Base-by-base conservation (phyloP, 331 rosid genomes). In the Phaseolus coccineus region DNA sequence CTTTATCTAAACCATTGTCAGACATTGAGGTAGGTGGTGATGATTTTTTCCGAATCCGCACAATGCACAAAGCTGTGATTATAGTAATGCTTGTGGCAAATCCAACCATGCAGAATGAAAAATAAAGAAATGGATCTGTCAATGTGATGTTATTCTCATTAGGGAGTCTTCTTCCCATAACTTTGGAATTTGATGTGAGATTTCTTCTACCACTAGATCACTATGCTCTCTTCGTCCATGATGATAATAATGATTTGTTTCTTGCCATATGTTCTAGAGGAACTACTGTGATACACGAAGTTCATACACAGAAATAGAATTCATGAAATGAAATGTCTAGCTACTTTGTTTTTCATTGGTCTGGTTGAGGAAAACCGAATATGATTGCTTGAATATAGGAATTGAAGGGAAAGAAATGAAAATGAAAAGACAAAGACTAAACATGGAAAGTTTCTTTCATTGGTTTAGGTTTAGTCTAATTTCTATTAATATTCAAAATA, bases 151-250 rank as follows among this genome's bases (percentile, higher is more conserved):
- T 53, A 22, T 58, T 89, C 81, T 86, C 70, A 61, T 28, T 8
- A 47, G 93, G 86, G 59, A 87, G 57, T 58, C 76, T 90, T 84
- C 97, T 89, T 85, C 94, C 96, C 97, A 90, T 94, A 58, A 56
- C 78, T 16, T 46, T 24, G 62, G 12, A 22, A 50, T 47, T 9
- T 6, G 63, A 56, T 64, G 56, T 68, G 13, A 46, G 64, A 62
- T 53, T 77, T 62, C 6, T 71, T 40, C 40, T 78, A 44, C 48
- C 76, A 52, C 56, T 82, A n/a, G 6, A n/a, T 9, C 64, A 56
- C 72, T 80, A 31, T 64, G 53, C 48, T 58, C 31, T 58, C 30
- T 57, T 14, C 22, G 16, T 78, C 35, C 40, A 47, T 16, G 46
- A 70, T 62, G 6, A 10, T 63, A 6, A 61, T 31, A 14, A 61